Conservation (phyloP, 2,329 filamentous ascomycete species). For the Pestalotiopsis sp. region DNA sequence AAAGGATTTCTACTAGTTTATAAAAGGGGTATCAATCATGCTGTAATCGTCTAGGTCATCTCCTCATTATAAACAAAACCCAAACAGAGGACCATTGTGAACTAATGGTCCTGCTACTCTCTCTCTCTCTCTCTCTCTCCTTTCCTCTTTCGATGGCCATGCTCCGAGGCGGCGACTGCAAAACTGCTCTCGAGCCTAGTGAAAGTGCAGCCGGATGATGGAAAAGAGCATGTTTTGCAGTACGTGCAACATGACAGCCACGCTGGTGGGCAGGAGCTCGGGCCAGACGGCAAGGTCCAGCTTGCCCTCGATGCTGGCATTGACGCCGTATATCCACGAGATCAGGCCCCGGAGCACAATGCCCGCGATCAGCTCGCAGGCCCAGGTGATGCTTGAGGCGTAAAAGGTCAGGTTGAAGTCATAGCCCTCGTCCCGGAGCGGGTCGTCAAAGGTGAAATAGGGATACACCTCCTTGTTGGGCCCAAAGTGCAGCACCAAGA, state of each 20-base stretch:
- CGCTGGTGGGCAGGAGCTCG: constrained; percentile 67
- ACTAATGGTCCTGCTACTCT: background rate
- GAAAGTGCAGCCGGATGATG: constrained; percentile 67
- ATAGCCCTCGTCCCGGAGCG: constrained; percentile 47
- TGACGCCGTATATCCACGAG: constrained; percentile 59
- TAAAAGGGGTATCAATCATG: constrained; percentile 34
- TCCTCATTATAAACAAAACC: background rate
- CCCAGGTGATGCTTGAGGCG: constrained; percentile 67
- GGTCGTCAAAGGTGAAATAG: constrained; percentile 67
- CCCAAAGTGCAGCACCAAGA: constrained; percentile 68
- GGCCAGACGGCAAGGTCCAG: constrained; percentile 68
- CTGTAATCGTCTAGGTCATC: constrained; percentile 13
- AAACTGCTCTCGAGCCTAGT: constrained; percentile 11
- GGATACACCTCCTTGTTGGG: constrained; percentile 70
- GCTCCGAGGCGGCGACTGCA: background rate
- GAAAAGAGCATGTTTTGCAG: constrained; percentile 75
- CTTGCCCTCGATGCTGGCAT: constrained; percentile 67
- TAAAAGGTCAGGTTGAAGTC: constrained; percentile 67
- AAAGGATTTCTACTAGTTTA: constrained; percentile 20
- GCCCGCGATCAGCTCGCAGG: constrained; percentile 65
- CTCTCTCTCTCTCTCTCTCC: background rate
- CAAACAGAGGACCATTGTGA: background rate
- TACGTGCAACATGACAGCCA: constrained; percentile 69
- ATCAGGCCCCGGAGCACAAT: constrained; percentile 62
- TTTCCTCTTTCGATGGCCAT: background rate